Evolutionary conservation across 192 early-diverging fungal species (phyloP).

Genomic region (Gryganskiella cystojenkinii): DNA sequence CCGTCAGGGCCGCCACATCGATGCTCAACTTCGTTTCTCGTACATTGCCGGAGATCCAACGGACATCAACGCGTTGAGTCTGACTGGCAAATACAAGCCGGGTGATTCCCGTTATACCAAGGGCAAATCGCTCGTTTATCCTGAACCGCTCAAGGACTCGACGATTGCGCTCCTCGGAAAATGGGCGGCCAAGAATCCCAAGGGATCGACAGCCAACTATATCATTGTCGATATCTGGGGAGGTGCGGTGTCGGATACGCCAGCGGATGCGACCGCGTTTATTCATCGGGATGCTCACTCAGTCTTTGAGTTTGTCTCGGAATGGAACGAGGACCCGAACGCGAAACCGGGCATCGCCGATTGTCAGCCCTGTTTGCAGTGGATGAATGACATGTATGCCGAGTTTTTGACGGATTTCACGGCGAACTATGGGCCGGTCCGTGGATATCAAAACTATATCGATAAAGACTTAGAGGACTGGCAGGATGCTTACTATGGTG

Average conservation of each 20-base stretch:
- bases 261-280: constrained; percentile 36
- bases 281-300: constrained; percentile 44
- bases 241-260: constrained; percentile 20
- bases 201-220: constrained; percentile 27
- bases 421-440: constrained; percentile 1
- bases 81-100: constrained; percentile 9
- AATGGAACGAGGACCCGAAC: constrained; percentile 29
- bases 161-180: constrained; percentile 36
- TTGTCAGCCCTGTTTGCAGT: constrained; percentile 33
- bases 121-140: constrained; percentile 46
- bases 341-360: constrained; percentile 38
- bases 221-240: constrained; percentile 57
- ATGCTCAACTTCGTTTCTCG: constrained; percentile 39
- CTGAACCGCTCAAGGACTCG: constrained; percentile 18
- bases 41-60: constrained; percentile 5
- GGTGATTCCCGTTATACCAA: constrained; percentile 40
- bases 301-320: constrained; percentile 54
- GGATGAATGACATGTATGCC: constrained; percentile 41
- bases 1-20: constrained; percentile 30
- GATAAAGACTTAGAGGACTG: constrained; percentile 49
- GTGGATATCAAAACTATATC: constrained; percentile 57
- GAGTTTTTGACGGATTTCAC: constrained; percentile 50
- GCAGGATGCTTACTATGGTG: constrained; percentile 52
- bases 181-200: constrained; percentile 17
- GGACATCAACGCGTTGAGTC: constrained; percentile 30